These are phyloP conservation scores for Fusarium pseudocircinatum DNA, from an alignment of 2,329 filamentous ascomycete genomes.

Conservation along the genomic window DNA sequence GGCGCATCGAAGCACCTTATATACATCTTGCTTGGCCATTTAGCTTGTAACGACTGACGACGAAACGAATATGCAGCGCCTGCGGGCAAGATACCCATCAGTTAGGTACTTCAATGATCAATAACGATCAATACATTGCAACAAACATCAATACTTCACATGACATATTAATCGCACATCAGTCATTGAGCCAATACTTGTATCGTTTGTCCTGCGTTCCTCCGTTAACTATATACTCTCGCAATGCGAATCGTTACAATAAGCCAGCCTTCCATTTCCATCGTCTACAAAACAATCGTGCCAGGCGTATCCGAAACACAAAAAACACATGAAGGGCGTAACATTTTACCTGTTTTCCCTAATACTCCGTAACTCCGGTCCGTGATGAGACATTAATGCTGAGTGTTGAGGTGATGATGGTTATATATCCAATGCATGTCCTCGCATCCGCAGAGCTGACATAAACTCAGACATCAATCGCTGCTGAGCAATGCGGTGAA, in stretches of 20 bases:
- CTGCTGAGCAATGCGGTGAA: not conserved
- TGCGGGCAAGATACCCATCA: not conserved
- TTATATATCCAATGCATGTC: constrained; percentile 27
- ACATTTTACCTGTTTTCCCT: constrained; percentile 30
- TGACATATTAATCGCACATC: no score
- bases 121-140: not conserved
- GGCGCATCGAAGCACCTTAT: not conserved
- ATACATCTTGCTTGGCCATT: not conserved
- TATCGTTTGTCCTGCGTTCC: constrained; percentile 12
- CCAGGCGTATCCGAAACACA: constrained; percentile 10
- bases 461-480: constrained; percentile 9
- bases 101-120: not conserved
- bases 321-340: constrained; percentile 9
- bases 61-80: not conserved
- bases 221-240: constrained; percentile 33
- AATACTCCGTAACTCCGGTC: constrained; percentile 23
- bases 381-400: constrained; percentile 20
- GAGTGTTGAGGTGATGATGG: constrained; percentile 7
- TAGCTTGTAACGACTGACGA: constrained; percentile 11
- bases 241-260: constrained; percentile 11
- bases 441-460: constrained; percentile 1
- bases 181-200: not conserved
- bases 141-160: not conserved
- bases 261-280: not conserved
- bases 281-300: constrained; percentile 14